Percentiles rank a stretch among this genome's conserved stretches.
Conservation (phyloP, 2,329 filamentous ascomycete genomes). For the Exophiala lecanii-corni region DNA sequence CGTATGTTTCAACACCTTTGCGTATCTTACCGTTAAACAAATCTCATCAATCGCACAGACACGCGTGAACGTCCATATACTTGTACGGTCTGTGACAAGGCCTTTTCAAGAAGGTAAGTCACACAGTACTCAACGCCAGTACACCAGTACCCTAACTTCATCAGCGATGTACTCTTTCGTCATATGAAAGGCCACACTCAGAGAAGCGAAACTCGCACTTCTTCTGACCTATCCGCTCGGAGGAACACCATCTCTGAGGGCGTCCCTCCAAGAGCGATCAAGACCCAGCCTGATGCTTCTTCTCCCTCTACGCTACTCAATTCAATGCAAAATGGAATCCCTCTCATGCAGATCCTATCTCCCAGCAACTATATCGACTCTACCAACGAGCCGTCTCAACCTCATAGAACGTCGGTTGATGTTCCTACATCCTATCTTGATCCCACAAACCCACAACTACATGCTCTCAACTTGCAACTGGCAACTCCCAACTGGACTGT, state of each 20-base stretch:
- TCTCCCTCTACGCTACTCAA: constrained; percentile 24
- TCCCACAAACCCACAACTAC: constrained; percentile 7
- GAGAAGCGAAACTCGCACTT: constrained; percentile 33
- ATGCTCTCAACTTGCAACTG: constrained; percentile 15
- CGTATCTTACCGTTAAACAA: constrained; percentile 15
- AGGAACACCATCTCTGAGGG: constrained; percentile 27
- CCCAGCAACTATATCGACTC: constrained; percentile 18
- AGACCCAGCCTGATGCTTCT: constrained; percentile 26
- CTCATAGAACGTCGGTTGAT: constrained; percentile 2
- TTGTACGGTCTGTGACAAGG: constrained; percentile 51
- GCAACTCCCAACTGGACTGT: constrained; percentile 12
- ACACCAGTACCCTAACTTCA: constrained; percentile 16
- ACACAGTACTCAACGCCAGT: constrained; percentile 5
- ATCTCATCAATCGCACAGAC: constrained; percentile 39
- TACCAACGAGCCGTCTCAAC: constrained; percentile 11
- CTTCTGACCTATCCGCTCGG: constrained; percentile 28
- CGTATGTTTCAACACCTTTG: constrained; percentile 37
- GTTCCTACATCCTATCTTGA: constrained; percentile 9
- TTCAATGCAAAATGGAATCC: constrained; percentile 12
- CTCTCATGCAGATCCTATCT: constrained; percentile 23
- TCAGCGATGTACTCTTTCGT: constrained; percentile 47
- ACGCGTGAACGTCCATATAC: constrained; percentile 53
- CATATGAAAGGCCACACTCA: constrained; percentile 49
- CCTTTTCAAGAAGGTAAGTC: constrained; percentile 50
- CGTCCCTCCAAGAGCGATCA: constrained; percentile 23